Evolutionary conservation across 139 green algal genomes (phyloP), one percentile per base, ranked within the genome.

Genomic region (Chlorella sp.): DNA sequence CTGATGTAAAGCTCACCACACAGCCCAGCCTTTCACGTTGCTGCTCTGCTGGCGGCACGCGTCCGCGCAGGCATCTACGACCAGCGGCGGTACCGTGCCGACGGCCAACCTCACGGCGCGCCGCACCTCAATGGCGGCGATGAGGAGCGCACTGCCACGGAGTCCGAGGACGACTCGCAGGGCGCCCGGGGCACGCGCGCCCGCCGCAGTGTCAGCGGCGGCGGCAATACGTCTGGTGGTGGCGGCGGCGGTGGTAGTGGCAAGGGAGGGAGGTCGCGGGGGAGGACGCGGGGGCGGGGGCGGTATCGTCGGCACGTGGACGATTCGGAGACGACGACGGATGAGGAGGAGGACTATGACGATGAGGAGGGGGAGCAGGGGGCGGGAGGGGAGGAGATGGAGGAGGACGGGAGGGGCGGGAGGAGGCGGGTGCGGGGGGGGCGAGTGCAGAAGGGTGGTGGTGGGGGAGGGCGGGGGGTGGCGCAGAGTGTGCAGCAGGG

Each of bases 341-440:
- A n/a, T 1, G 70, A 70, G 3, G 63, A 66, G 6, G 61, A 71
- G 10, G 75, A 50, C 30, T 70, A 62, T 5, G 59, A 69, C 31
- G 67, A 73, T 1, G 61, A 73, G 10, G 60, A 55, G 17, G 42
- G 17, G 42, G 42, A 24, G 17, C 42, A 17, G 42, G 42, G 42
- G 10, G 10, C 10, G 42, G 42, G 17, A 10, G 42, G 10, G 10
- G 17, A 24, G 42, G 42, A 10, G 10, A 17, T 24, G 42, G 42
- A 55, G 10, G 42, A 55, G 10, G 82, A 83, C 68, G 24, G 74
- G 1, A 83, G 91, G 32, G 71, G 74, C 49, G 93, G 88, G 62
- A 69, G 72, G 1, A 91, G 88, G 64, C 88, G 88, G 14, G 74
- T 85, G 6, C 75, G 50, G 31, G n/a, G n/a, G n/a, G n/a, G n/a